A percentile compares a stretch with the other conserved stretches of the same genome.
These are phyloP conservation scores for Spathaspora girioi DNA, from an alignment of 805 yeast genomes.

Conservation along the genomic window DNA sequence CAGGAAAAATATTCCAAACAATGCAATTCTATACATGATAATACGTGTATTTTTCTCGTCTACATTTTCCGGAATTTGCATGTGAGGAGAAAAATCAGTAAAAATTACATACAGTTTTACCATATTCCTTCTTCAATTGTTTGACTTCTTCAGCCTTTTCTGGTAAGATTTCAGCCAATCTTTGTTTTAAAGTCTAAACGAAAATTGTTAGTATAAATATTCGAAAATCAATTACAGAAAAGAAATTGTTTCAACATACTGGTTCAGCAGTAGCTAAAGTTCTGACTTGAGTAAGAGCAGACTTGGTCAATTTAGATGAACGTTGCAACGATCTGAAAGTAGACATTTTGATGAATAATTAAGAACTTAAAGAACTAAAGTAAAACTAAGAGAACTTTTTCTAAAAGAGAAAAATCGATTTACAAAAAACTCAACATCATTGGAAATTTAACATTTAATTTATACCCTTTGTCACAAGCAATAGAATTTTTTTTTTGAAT, in stretches of 20 bases:
- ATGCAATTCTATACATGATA: too few relatives aligned
- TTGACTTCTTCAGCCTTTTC: slow-evolving; percentile 89
- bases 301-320: slow-evolving; percentile 24
- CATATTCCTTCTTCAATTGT: slow-evolving; percentile 86
- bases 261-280: slow-evolving; percentile 37
- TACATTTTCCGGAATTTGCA: neutral
- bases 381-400: too few relatives aligned
- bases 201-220: slow-evolving; percentile 11
- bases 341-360: slow-evolving; percentile 19
- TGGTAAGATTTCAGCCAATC: slow-evolving; percentile 90
- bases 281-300: slow-evolving; percentile 16
- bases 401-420: too few relatives aligned
- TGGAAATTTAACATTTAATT: too few relatives aligned
- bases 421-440: too few relatives aligned
- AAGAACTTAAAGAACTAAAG: too few relatives aligned
- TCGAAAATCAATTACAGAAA: neutral
- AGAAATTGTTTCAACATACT: slow-evolving; percentile 13
- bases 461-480: too few relatives aligned
- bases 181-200: slow-evolving; percentile 84
- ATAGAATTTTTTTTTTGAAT: too few relatives aligned
- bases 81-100: neutral
- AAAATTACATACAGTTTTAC: slow-evolving; percentile 58
- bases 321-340: slow-evolving; percentile 36
- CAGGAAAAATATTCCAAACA: neutral
- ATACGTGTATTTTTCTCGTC: too few relatives aligned